Conservation (phyloP, 2,329 filamentous ascomycete species). For the Colletotrichum liriopes region DNA sequence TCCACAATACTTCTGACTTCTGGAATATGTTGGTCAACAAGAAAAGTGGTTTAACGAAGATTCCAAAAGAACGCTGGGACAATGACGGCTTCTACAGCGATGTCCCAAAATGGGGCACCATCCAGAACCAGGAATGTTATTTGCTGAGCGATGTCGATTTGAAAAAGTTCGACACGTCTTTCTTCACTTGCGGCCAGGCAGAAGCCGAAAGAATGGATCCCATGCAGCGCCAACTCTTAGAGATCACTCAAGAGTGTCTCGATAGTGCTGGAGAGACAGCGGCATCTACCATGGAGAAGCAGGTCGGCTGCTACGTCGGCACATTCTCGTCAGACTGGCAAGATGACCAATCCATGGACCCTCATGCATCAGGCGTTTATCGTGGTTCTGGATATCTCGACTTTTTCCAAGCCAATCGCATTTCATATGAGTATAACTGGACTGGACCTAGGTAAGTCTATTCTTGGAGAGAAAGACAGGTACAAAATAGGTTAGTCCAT, state of each 20-base stretch:
- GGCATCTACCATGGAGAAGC: slow-evolving; percentile 9
- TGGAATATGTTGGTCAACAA: neutral
- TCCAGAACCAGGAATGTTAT: neutral
- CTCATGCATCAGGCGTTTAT: neutral
- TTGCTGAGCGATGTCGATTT: slow-evolving; percentile 44
- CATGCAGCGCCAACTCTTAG: slow-evolving; percentile 48
- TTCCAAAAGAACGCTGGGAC: neutral
- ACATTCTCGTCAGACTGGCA: slow-evolving; percentile 6
- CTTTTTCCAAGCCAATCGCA: neutral
- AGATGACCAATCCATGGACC: slow-evolving; percentile 35
- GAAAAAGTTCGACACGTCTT: slow-evolving; percentile 49
- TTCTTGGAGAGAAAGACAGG: too few species aligned
- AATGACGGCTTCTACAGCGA: neutral
- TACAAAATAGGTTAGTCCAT: too few species aligned
- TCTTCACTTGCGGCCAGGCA: slow-evolving; percentile 50
- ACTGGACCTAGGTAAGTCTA: neutral
- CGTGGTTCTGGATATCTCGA: neutral
- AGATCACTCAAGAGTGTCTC: slow-evolving; percentile 51
- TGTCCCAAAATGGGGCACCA: neutral
- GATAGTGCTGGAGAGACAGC: slow-evolving; percentile 49
- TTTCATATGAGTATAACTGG: neutral
- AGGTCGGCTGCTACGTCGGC: neutral
- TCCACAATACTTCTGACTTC: neutral
- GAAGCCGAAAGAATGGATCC: slow-evolving; percentile 52
- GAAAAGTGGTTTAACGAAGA: neutral